These are phyloP conservation scores for Boeremia exigua DNA, from an alignment of 2,329 filamentous ascomycete species.

Conservation along the genomic window DNA sequence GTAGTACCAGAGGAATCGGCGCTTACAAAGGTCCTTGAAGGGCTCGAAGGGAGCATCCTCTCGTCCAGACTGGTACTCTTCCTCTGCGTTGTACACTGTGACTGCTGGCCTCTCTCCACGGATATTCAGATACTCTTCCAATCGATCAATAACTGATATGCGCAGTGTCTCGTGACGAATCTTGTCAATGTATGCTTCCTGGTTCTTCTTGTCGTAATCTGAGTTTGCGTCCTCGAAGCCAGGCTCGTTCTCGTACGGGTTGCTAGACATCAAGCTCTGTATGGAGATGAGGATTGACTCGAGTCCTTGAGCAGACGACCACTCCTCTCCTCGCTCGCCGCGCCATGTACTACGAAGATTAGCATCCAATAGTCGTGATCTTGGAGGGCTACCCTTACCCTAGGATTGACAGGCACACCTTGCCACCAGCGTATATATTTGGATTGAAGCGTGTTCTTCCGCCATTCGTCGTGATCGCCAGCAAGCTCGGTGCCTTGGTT, in stretches of 20 bases:
- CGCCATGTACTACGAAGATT: conserved; percentile 78
- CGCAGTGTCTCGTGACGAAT: conserved; percentile 90
- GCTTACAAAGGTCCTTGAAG: conserved; percentile 89
- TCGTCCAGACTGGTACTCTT: conserved; percentile 52
- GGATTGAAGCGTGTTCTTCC: conserved; percentile 92
- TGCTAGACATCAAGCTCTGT: conserved; percentile 91
- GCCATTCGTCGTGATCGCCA: conserved; percentile 83
- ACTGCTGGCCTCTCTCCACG: conserved; percentile 47
- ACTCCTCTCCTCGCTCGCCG: conserved; percentile 87
- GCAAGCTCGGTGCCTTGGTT: conserved; percentile 64
- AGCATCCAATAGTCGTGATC: neutral
- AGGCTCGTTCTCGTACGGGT: conserved; percentile 95
- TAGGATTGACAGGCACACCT: conserved; percentile 92
- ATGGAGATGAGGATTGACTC: conserved; percentile 96
- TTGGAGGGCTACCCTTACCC: conserved; percentile 62
- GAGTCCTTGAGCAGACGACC: conserved; percentile 93
- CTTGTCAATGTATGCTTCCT: conserved; percentile 81
- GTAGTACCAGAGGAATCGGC: conserved; percentile 94
- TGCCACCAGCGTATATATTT: conserved; percentile 90
- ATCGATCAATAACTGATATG: conserved; percentile 81
- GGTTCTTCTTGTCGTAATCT: conserved; percentile 72
- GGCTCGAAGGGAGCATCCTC: conserved; percentile 76
- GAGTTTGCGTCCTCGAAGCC: conserved; percentile 82
- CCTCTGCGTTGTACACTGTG: conserved; percentile 58
- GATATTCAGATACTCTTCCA: conserved; percentile 80